These are phyloP conservation scores for Sphagnurus paluster DNA, from an alignment of 1,284 basidiomycete genomes.

Conservation along the genomic window DNA sequence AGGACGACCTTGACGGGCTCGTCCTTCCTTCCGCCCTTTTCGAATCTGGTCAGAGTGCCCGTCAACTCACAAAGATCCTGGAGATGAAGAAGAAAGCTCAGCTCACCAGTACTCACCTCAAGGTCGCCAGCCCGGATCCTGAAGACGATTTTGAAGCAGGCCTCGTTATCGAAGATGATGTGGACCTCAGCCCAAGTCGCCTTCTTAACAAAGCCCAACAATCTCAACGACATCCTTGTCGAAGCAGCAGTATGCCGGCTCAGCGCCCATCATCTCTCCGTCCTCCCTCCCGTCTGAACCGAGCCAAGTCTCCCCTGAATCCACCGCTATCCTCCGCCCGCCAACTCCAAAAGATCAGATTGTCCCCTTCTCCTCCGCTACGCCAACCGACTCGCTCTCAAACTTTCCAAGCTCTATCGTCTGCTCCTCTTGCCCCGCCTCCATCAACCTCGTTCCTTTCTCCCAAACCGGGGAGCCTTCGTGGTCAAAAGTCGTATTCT, in stretches of 20 bases:
- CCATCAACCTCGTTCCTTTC: conserved; percentile 54
- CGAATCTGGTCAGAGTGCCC: conserved; percentile 64
- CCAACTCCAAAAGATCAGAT: conserved; percentile 64
- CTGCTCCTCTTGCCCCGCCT: conserved; percentile 43
- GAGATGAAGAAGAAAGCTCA: conserved; percentile 72
- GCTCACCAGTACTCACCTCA: conserved; percentile 46
- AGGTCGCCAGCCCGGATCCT: conserved; percentile 57
- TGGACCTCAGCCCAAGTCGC: conserved; percentile 75
- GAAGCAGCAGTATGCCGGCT: conserved; percentile 60
- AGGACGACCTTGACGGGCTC: conserved; percentile 75
- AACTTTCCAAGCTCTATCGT: conserved; percentile 58
- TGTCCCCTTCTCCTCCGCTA: conserved; percentile 64
- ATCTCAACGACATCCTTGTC: conserved; percentile 42
- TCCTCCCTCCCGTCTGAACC: conserved; percentile 61
- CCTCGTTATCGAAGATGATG: conserved; percentile 77
- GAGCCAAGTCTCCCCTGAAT: conserved; percentile 68
- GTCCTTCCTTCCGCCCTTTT: conserved; percentile 74
- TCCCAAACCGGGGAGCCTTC: conserved; percentile 68
- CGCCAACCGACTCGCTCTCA: conserved; percentile 53
- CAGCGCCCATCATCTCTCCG: conserved; percentile 48
- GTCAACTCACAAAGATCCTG: conserved; percentile 68
- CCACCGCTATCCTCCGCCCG: conserved; percentile 64
- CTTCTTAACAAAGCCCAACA: conserved; percentile 56
- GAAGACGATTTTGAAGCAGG: conserved; percentile 84
- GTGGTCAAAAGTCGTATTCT: conserved; percentile 78